Conservation (phyloP, 1,284 basidiomycete genomes). For the Xerocomus nothofagi region DNA sequence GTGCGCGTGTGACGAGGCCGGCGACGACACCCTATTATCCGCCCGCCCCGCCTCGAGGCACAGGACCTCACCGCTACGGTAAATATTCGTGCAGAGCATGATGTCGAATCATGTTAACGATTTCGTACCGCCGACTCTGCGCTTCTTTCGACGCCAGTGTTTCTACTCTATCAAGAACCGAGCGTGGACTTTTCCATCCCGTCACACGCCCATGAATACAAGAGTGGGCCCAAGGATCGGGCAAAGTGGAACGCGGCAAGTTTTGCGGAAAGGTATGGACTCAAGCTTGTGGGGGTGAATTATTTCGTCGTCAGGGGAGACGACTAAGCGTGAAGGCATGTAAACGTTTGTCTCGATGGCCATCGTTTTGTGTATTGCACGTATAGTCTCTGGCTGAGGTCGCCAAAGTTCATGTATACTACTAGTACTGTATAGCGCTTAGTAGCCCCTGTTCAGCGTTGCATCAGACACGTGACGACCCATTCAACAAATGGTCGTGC, state of each 20-base stretch:
- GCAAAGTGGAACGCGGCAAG: conserved; percentile 52
- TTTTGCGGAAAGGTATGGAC: conserved; percentile 52
- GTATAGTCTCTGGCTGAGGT: too few relatives aligned
- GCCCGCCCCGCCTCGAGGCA: conserved; percentile 56
- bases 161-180: conserved; percentile 65
- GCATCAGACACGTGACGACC: too few relatives aligned
- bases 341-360: neutral
- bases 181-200: conserved; percentile 43
- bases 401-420: too few relatives aligned
- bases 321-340: conserved; percentile 6
- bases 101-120: neutral
- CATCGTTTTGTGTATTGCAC: neutral
- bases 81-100: conserved; percentile 10
- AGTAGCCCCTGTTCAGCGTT: too few relatives aligned
- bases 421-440: too few relatives aligned
- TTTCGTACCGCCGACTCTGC: neutral
- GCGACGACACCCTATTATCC: conserved; percentile 58
- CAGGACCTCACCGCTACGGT: conserved; percentile 63
- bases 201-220: conserved; percentile 46
- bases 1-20: conserved; percentile 45
- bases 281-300: conserved; percentile 61
- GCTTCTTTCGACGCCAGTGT: conserved; percentile 39
- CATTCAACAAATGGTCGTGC: too few relatives aligned
- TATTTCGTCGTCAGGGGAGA: conserved; percentile 43
- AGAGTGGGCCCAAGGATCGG: conserved; percentile 46